Evolutionary conservation across 176 grass and related monocot genomes (phyloP), one percentile per base, ranked within the genome.

Genomic region (Coix lacrymajobi): DNA sequence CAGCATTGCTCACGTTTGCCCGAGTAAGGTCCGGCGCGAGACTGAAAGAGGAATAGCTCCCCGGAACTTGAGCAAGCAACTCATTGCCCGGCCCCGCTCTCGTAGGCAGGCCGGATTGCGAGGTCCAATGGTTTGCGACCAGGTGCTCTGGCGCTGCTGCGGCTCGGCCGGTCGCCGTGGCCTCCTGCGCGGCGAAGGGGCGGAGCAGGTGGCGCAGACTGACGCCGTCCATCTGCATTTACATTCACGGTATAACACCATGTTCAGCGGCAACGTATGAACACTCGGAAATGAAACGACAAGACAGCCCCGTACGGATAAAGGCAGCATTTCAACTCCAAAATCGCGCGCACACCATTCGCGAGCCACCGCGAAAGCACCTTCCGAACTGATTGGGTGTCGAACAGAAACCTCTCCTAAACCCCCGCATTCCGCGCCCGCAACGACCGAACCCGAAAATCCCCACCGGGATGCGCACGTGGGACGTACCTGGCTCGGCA

Each of bases 21-120:
- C 61, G 25, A 16, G 61, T 89, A 3, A 79, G 89, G 79, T 88
- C 91, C 13, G 71, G 48, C 11, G 83, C 87, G 30, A 64, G 40
- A 54, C 46, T 46, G 15, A 31, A 29, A 33, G 44, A 46, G 65
- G 81, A 79, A 73, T 89, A 76, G 11, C 75, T 90, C 19, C 79
- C 90, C 16, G 85, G 82, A 17, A 87, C 19, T 0, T 88, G 87
- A 61, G 89, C 49, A 22, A 98, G 81, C 82, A 85, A 66, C 5
- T 83, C 85, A 76, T 52, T 91, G 58, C 66, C 66, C 29, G 75
- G 63, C 60, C 84, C 86, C 36, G 69, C 58, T 73, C 77, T 79
- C 30, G 70, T 40, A 2, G 86, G 71, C 66, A 67, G 83, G 7
- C 82, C 57, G 61, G n/a, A 22, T 4, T 81, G 88, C 43, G 49